phyloP scores from a whole-genome alignment of 179 eudicot genomes.

The Sideroxylon spinosum region DNA sequence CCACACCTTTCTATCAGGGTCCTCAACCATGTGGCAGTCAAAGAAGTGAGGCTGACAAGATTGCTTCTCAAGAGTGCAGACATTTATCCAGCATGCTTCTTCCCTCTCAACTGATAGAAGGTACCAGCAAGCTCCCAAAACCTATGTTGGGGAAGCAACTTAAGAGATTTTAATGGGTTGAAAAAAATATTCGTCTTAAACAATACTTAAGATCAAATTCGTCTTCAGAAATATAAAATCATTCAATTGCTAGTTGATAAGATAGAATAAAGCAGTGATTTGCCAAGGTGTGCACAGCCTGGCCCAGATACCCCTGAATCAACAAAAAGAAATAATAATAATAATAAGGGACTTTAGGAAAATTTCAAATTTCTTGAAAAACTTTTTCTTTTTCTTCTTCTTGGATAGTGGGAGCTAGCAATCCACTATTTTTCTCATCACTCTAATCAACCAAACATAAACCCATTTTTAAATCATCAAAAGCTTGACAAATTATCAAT shows the following conservation, averaged over 20 bases:
- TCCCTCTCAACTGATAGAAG: constrained; percentile 64
- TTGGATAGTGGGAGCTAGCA: too few relatives aligned
- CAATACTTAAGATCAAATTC: neutral
- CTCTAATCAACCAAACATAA: too few relatives aligned
- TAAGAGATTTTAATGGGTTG: neutral
- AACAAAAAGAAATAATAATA: too few relatives aligned
- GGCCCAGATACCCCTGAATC: too few relatives aligned
- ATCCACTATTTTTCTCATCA: too few relatives aligned
- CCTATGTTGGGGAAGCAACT: constrained; percentile 28
- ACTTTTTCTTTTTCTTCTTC: too few relatives aligned
- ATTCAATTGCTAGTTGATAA: neutral
- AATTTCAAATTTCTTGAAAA: too few relatives aligned
- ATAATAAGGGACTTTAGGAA: too few relatives aligned
- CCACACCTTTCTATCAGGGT: constrained; percentile 37
- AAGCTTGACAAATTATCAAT: neutral
- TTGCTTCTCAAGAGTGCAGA: constrained; percentile 34
- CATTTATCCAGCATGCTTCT: constrained; percentile 61
- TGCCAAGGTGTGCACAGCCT: too few relatives aligned
- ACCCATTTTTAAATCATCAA: neutral
- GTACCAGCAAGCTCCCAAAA: constrained; percentile 71
- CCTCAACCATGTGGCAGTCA: constrained; percentile 36
- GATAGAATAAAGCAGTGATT: neutral
- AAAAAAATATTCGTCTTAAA: neutral
- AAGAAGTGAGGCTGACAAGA: constrained; percentile 41
- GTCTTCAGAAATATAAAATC: neutral